phyloP scores from a whole-genome alignment of 345 rosid species.

The Boechera retrofracta region DNA sequence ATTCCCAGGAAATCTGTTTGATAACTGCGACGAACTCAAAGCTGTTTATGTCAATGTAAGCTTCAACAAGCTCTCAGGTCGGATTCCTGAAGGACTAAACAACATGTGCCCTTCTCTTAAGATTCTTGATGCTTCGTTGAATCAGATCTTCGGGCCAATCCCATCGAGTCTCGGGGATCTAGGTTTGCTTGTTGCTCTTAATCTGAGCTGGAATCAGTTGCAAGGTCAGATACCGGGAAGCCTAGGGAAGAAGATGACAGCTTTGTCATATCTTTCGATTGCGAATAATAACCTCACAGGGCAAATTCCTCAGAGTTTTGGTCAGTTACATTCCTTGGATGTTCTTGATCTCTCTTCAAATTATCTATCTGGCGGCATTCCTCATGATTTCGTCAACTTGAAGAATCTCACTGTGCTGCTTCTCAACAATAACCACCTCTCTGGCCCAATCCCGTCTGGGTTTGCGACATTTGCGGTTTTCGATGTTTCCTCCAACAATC shows the following conservation, averaged over 20 bases:
- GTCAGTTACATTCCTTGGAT: conserved; percentile 44
- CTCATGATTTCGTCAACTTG: conserved; percentile 48
- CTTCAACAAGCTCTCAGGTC: conserved; percentile 58
- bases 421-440: conserved; percentile 58
- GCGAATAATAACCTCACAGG: conserved; percentile 58
- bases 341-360: conserved; percentile 52
- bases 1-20: conserved; percentile 54
- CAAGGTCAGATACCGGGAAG: conserved; percentile 55
- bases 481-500: conserved; percentile 57
- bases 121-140: conserved; percentile 58
- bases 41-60: conserved; percentile 55
- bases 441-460: conserved; percentile 55
- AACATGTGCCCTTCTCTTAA: conserved; percentile 57
- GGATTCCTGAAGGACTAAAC: conserved; percentile 56
- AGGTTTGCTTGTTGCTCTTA: conserved; percentile 55
- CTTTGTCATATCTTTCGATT: conserved; percentile 54
- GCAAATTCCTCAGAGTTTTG: conserved; percentile 52
- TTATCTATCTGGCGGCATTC: conserved; percentile 53
- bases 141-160: conserved; percentile 55
- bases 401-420: conserved; percentile 54
- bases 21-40: conserved; percentile 51
- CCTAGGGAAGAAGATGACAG: conserved; percentile 49
- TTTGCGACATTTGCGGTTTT: conserved; percentile 48
- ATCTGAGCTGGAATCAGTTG: conserved; percentile 60
- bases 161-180: conserved; percentile 53